Conservation (phyloP, 164 flowering plant species). For the Macadamia tetraphylla region DNA sequence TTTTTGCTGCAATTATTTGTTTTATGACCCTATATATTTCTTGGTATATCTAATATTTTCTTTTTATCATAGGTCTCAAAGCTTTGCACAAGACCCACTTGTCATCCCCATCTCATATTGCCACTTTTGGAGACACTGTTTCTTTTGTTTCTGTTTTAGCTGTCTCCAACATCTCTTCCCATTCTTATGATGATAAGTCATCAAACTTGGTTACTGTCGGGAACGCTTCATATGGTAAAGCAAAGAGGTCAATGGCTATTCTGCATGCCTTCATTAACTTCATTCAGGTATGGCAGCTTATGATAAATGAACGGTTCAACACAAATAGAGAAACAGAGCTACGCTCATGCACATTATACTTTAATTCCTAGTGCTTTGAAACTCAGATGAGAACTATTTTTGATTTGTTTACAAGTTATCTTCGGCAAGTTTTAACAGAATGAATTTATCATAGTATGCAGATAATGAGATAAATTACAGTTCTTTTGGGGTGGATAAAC, state of each 20-base stretch:
- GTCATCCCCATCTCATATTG: conserved; percentile 18
- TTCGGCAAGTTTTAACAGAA: too few species aligned
- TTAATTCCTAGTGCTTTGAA: too few species aligned
- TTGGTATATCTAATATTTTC: not conserved
- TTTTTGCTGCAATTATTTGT: not conserved
- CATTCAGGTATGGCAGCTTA: conserved; percentile 55
- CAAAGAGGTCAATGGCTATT: conserved; percentile 74
- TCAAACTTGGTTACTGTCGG: conserved; percentile 58
- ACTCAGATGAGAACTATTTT: too few species aligned
- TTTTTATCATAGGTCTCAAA: conserved; percentile 45
- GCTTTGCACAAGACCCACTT: conserved; percentile 63
- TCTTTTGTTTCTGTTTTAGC: conserved; percentile 75
- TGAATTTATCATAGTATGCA: too few species aligned
- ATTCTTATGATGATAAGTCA: conserved; percentile 19
- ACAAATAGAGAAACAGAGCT: not conserved
- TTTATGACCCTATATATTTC: not conserved
- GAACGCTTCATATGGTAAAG: conserved; percentile 56
- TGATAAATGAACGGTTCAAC: not conserved
- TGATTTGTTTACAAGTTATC: too few species aligned
- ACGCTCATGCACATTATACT: too few species aligned
- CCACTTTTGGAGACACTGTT: conserved; percentile 27
- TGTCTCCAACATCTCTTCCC: conserved; percentile 46
- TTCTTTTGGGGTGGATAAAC: too few species aligned
- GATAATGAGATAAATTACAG: too few species aligned
- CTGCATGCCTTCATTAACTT: conserved; percentile 71